A percentile compares a stretch with the other conserved stretches of the same genome.
Evolutionary conservation across 2,329 filamentous ascomycete species (phyloP).

Genomic region (Dryadomyces quercus-mongolicae): DNA sequence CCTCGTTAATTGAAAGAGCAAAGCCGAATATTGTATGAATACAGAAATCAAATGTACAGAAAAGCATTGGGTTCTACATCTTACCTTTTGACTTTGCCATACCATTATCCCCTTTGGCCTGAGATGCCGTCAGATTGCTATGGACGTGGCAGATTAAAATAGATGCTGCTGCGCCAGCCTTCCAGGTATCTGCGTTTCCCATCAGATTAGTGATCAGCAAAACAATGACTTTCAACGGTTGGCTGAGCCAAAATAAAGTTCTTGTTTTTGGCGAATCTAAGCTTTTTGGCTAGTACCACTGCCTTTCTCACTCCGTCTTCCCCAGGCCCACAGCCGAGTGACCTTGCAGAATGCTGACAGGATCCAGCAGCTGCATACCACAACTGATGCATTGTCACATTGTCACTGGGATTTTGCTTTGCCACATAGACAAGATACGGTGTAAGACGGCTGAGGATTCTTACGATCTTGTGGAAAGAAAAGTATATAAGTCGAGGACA

Average conservation of each 20-base stretch:
- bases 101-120: no score
- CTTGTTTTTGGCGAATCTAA: background rate
- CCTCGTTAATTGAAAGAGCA: no score
- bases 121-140: no score
- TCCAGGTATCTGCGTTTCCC: no score
- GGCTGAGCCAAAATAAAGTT: background rate
- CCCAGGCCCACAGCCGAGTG: background rate
- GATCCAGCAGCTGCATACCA: background rate
- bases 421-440: background rate
- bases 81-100: no score
- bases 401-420: no score
- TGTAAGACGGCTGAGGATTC: background rate
- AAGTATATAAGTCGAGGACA: background rate
- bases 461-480: background rate
- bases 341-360: background rate
- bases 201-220: background rate
- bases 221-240: background rate
- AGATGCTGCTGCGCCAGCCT: background rate
- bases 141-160: background rate
- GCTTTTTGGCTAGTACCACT: background rate
- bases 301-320: background rate
- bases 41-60: background rate
- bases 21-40: no score
- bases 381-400: background rate
- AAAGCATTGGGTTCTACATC: background rate